Evolutionary conservation across 202 grass and related monocot genomes (phyloP).

Genomic region (Eragrostis tef): DNA sequence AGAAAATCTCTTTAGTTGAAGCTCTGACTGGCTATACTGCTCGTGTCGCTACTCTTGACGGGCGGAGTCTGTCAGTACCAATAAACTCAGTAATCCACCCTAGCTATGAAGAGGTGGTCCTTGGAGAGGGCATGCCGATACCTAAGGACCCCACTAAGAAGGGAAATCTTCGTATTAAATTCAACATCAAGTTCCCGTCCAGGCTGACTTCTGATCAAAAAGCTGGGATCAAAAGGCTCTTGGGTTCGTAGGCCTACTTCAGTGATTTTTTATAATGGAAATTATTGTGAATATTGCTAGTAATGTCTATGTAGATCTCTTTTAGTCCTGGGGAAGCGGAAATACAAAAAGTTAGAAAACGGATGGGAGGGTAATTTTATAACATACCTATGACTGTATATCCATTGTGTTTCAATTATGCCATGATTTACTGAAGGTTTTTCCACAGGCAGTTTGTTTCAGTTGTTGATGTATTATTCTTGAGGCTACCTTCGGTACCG

Average conservation of each 20-base stretch:
- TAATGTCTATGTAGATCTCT: slow-evolving; percentile 52
- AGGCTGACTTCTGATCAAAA: slow-evolving; percentile 79
- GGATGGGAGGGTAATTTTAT: background rate
- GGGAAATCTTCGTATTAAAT: slow-evolving; percentile 78
- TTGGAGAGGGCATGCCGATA: slow-evolving; percentile 76
- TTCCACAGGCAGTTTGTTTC: background rate
- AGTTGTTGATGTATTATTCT: slow-evolving; percentile 4
- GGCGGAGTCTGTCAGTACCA: slow-evolving; percentile 61
- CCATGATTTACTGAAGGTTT: slow-evolving; percentile 15
- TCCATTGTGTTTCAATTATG: slow-evolving; percentile 28
- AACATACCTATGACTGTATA: slow-evolving; percentile 29
- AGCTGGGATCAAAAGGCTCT: slow-evolving; percentile 65
- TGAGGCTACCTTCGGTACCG: background rate
- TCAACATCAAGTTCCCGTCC: slow-evolving; percentile 78
- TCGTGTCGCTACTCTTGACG: slow-evolving; percentile 68
- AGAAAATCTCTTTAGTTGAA: slow-evolving; percentile 82
- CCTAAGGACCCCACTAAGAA: slow-evolving; percentile 67
- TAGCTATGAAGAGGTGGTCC: slow-evolving; percentile 76
- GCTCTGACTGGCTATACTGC: slow-evolving; percentile 79
- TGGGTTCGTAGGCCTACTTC: slow-evolving; percentile 46
- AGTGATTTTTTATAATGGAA: slow-evolving; percentile 34
- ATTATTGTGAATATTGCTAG: slow-evolving; percentile 63
- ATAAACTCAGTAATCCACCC: slow-evolving; percentile 75
- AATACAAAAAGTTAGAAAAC: slow-evolving; percentile 26
- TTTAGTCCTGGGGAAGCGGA: slow-evolving; percentile 31